Percentiles rank a stretch among this genome's conserved stretches.
These are phyloP conservation scores for Abrus precatorius DNA, from an alignment of 306 rosid genomes.

Conservation along the genomic window DNA sequence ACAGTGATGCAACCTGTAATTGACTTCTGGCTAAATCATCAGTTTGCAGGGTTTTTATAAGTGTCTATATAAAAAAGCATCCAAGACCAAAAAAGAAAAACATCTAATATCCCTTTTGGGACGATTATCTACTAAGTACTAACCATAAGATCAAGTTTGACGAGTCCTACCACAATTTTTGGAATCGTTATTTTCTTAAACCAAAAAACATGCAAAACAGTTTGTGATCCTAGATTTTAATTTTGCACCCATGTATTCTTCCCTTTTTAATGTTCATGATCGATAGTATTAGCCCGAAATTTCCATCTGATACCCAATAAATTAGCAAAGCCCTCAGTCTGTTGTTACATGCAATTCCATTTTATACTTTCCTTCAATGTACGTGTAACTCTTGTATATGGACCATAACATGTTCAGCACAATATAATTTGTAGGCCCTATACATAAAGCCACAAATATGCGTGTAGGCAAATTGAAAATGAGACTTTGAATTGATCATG, in stretches of 20 bases:
- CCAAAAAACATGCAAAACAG: background rate
- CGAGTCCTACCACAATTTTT: background rate
- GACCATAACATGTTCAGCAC: background rate
- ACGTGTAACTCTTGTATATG: background rate
- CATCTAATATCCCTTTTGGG: background rate
- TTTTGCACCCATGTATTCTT: background rate
- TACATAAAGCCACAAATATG: background rate
- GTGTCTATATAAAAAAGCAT: background rate
- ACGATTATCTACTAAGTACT: background rate
- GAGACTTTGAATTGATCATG: background rate
- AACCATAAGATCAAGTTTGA: background rate
- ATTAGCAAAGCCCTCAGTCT: background rate
- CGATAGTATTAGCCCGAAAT: background rate
- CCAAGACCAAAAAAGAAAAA: background rate
- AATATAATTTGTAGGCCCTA: conserved; percentile 4
- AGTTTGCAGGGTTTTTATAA: background rate
- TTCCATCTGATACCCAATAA: background rate
- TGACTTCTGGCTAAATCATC: conserved; percentile 7
- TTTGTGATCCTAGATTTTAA: conserved; percentile 1
- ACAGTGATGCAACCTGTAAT: background rate
- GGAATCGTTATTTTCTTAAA: background rate
- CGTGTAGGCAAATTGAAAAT: background rate
- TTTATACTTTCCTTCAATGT: background rate
- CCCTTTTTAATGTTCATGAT: background rate
- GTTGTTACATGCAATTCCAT: background rate